Evolutionary conservation across 768 basidiomycete species (phyloP).

Genomic region (Lentinula sp.): DNA sequence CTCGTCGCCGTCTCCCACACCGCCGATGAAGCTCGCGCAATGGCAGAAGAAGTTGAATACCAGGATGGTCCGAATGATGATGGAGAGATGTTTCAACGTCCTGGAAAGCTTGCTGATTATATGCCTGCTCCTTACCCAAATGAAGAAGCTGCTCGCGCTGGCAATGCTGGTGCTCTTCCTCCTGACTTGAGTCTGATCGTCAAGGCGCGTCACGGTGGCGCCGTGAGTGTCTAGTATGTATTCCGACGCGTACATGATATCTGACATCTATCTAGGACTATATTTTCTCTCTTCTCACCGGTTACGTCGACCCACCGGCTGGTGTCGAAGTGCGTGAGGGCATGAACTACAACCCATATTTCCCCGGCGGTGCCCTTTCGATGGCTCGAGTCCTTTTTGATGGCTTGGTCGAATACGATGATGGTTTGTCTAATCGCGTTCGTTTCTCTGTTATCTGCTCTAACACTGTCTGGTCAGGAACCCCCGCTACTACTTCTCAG

Average conservation of each 20-base stretch:
- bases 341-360: slow-evolving; percentile 99
- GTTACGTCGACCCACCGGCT: slow-evolving; percentile 94
- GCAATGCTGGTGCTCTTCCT: slow-evolving; percentile 92
- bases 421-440: slow-evolving; percentile 47
- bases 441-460: neutral
- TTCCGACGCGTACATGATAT: neutral
- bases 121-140: slow-evolving; percentile 94
- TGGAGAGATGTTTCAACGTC: slow-evolving; percentile 98
- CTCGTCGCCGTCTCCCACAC: slow-evolving; percentile 97
- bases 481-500: slow-evolving; percentile 94
- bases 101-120: slow-evolving; percentile 98
- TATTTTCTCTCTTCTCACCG: slow-evolving; percentile 93
- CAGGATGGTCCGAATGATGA: slow-evolving; percentile 90
- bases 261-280: slow-evolving; percentile 63
- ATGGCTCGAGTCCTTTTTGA: slow-evolving; percentile 98
- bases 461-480: slow-evolving; percentile 43
- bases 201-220: slow-evolving; percentile 96
- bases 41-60: slow-evolving; percentile 98
- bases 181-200: slow-evolving; percentile 96
- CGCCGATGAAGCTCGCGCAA: slow-evolving; percentile 77
- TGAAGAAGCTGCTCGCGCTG: slow-evolving; percentile 93
- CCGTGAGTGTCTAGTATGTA: slow-evolving; percentile 50
- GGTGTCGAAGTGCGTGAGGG: slow-evolving; percentile 93
- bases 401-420: slow-evolving; percentile 93
- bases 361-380: slow-evolving; percentile 97